These are phyloP conservation scores for Carex kokanica DNA, from an alignment of 176 grass and related monocot genomes.

Conservation along the genomic window DNA sequence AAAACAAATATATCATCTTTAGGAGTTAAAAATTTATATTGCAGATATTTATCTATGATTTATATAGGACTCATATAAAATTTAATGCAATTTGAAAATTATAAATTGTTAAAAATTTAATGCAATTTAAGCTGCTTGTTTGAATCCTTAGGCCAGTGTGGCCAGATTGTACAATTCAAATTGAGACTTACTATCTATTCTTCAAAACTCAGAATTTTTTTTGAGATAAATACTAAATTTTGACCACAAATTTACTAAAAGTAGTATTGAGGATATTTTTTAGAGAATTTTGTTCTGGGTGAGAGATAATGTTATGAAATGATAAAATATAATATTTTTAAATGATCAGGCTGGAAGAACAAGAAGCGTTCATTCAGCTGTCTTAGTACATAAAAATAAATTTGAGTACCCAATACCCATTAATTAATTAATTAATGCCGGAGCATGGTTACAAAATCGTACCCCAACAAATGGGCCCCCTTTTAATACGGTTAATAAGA, in stretches of 20 bases:
- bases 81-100: background rate
- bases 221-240: background rate
- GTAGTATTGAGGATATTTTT: background rate
- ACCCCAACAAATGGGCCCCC: background rate
- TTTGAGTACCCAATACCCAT: background rate
- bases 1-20: background rate
- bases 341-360: background rate
- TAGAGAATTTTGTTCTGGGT: background rate
- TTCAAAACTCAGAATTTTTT: background rate
- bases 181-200: background rate
- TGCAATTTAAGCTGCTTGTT: background rate
- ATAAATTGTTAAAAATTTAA: background rate
- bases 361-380: background rate
- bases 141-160: too few relatives aligned
- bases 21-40: background rate
- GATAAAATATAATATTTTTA: background rate
- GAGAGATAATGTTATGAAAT: background rate
- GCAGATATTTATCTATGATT: background rate
- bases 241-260: background rate
- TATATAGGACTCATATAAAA: background rate
- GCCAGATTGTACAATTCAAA: background rate
- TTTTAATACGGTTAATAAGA: conserved; percentile 11
- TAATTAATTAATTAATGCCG: background rate
- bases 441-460: background rate
- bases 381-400: background rate